Conservation (phyloP, 257 asterid genomes). For the Cynanchum wilfordii region DNA sequence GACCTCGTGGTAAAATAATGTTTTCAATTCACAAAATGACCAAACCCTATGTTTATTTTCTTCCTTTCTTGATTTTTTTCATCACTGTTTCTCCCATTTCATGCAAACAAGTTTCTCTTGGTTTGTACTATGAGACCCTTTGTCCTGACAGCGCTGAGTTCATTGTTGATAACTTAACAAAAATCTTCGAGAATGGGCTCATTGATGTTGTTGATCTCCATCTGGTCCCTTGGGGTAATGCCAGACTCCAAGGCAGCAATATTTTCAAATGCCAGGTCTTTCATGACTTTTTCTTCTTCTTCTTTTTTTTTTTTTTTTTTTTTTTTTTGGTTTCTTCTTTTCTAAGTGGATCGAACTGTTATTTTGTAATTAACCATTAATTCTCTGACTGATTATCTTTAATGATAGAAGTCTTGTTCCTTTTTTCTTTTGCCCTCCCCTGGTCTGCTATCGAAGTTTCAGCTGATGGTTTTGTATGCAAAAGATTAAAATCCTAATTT, state of each 20-base stretch:
- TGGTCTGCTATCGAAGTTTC: neutral
- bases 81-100: conserved; percentile 19
- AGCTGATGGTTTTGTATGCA: neutral
- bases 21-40: conserved; percentile 17
- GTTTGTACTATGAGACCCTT: conserved; percentile 34
- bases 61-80: conserved; percentile 20
- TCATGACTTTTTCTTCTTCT: neutral
- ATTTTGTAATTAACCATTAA: neutral
- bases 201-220: conserved; percentile 37
- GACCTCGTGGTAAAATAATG: conserved; percentile 12
- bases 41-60: conserved; percentile 19
- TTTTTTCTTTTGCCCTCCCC: neutral
- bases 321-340: neutral
- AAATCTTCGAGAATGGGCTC: conserved; percentile 34
- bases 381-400: neutral
- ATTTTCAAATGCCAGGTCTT: conserved; percentile 36
- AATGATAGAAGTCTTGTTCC: neutral
- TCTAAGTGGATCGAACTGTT: neutral
- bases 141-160: conserved; percentile 39
- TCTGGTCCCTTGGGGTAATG: conserved; percentile 52
- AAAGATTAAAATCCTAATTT: neutral
- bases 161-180: conserved; percentile 30
- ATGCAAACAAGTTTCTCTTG: conserved; percentile 26
- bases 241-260: conserved; percentile 24
- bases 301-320: too few relatives aligned